Evolutionary conservation across 306 rosid species (phyloP), one percentile per base, ranked within the genome.

Genomic region (Dryas alaskensis): DNA sequence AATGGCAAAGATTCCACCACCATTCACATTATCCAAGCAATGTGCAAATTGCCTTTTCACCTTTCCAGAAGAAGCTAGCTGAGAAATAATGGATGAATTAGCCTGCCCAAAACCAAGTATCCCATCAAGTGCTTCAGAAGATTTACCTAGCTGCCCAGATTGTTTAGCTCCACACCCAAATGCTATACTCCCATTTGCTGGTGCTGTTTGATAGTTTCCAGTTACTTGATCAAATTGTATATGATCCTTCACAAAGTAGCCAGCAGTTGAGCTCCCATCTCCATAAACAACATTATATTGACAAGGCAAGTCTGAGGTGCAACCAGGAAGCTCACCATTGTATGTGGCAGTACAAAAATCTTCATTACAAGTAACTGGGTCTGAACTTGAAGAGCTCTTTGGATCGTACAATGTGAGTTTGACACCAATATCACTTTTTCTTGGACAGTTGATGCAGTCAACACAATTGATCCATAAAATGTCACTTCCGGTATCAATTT

Each of bases 401-500:
- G 90, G 86, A 72, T 92, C 84, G 68, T 80, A 95, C 60, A 92
- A 85, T 50, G 84, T 71, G 66, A 95, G 76, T 48, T 95, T 80
- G 75, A 95, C 98, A 25, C 97, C 97, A 81, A 95, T 84, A 63
- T 84, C 82, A 70, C 97, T 92, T 76, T 84, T 82, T 79, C 27
- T 86, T 11, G 98, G 97, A 76, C 99, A 95, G 12, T 61, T 43
- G 22, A 19, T 40, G 85, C 99, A 95, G 76, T 77, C 99, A 11
- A 67, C 54, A 78, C 97, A 90, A 76, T 92, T 95, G 70, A 95
- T 85, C 99, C 99, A 95, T n/a, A 95, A 82, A 67, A 84, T 68
- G 75, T 92, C 98, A 78, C 99, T 95, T 52, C 99, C 99, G 19
- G 99, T 92, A 59, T 95, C 99, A 64, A 95, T 98, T 79, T 92